phyloP scores from a whole-genome alignment of 208 protist species.

The Acanthamoeba lenticulata region DNA sequence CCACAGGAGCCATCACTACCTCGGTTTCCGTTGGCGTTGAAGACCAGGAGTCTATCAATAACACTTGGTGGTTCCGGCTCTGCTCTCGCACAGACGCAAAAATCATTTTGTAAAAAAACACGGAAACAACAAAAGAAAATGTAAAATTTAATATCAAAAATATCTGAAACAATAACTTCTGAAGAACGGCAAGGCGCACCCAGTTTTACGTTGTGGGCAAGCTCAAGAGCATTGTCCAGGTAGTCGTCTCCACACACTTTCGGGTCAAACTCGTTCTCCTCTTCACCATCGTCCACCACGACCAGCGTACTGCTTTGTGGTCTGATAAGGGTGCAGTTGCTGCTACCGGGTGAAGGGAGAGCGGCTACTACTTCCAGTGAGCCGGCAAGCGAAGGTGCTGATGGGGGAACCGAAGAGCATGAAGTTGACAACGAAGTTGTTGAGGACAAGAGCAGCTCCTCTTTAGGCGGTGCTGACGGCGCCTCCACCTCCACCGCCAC shows the following conservation, averaged over 20 bases:
- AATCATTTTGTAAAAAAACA: not conserved
- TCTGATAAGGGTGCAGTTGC: not conserved
- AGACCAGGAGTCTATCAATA: not conserved
- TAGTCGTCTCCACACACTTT: conserved; percentile 30
- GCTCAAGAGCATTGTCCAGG: not conserved
- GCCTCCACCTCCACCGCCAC: no score
- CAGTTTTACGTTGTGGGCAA: not conserved
- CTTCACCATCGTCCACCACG: not conserved
- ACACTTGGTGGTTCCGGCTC: not conserved
- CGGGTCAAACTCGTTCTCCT: not conserved
- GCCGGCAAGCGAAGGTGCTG: not conserved
- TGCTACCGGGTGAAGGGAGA: not conserved
- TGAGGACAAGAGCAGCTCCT: no score
- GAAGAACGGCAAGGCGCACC: not conserved
- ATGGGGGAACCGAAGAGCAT: not conserved
- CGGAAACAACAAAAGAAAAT: not conserved
- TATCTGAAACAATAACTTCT: not conserved
- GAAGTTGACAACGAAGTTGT: not conserved
- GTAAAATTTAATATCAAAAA: no score
- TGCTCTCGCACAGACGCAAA: not conserved
- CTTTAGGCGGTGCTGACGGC: no score
- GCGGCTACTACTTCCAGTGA: not conserved
- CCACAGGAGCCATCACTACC: not conserved
- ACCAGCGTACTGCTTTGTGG: not conserved
- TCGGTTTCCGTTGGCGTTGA: not conserved